Percentiles rank a stretch among this genome's conserved stretches.
phyloP scores from a whole-genome alignment of 2,329 filamentous ascomycete genomes.

The Phaeosphaeriaceae sp. region DNA sequence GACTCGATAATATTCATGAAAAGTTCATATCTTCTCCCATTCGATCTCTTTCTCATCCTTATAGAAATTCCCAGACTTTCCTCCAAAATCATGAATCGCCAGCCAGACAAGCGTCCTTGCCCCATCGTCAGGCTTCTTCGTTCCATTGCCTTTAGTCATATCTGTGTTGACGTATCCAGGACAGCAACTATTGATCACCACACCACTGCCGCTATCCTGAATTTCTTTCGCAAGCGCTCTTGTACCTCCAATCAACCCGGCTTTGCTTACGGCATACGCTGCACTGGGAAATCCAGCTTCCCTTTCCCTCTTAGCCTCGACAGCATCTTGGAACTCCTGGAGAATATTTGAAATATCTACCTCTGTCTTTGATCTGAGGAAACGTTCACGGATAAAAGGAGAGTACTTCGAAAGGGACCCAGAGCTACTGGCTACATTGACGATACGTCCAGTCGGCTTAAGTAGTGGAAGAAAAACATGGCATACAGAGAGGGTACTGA shows the following conservation, averaged over 20 bases:
- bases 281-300: slow-evolving; percentile 58
- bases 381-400: slow-evolving; percentile 49
- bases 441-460: slow-evolving; percentile 51
- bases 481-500: slow-evolving; percentile 57
- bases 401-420: slow-evolving; percentile 58
- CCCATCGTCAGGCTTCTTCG: slow-evolving; percentile 53
- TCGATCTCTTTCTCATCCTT: slow-evolving; percentile 43
- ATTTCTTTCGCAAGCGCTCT: slow-evolving; percentile 46
- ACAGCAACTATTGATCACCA: slow-evolving; percentile 51
- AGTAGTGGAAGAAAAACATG: slow-evolving; percentile 56
- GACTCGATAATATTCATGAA: too few species aligned
- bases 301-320: slow-evolving; percentile 54
- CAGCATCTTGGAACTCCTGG: slow-evolving; percentile 56
- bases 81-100: slow-evolving; percentile 50
- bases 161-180: slow-evolving; percentile 57
- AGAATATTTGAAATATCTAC: slow-evolving; percentile 56
- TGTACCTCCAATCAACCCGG: slow-evolving; percentile 53
- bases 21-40: slow-evolving; percentile 30
- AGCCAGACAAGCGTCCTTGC: slow-evolving; percentile 54
- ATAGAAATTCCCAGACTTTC: slow-evolving; percentile 50
- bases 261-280: slow-evolving; percentile 58
- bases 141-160: slow-evolving; percentile 51
- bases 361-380: slow-evolving; percentile 50
- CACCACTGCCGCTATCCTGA: slow-evolving; percentile 39
- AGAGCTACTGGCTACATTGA: slow-evolving; percentile 57